Evolutionary conservation across 352 stramenopile species (phyloP), one percentile per base, ranked within the genome.

Genomic region (Plasmopara muralis): DNA sequence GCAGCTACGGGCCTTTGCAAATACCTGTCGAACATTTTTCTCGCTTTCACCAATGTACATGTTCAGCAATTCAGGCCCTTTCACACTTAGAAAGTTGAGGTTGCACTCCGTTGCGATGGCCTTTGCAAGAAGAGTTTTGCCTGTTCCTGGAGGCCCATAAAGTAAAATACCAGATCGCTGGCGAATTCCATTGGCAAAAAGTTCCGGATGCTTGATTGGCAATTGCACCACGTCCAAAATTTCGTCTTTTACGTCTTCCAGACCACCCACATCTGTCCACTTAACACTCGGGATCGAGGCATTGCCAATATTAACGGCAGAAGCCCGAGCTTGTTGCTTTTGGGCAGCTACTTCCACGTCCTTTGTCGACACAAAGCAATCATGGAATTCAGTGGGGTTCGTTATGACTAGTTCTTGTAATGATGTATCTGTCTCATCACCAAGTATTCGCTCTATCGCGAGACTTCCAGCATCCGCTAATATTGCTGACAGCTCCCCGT

Each of bases 11-110:
- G 84, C 83, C 59, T 70, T 95, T 14, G 77, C 77, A 73, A 99
- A 99, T 2, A 98, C 80, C 47, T 93, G 82, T 8, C 95, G 83
- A 20, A 99, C 85, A 57, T 98, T 98, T 34, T 94, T 94, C 70
- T 98, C 96, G 40, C 85, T 97, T 72, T 98, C 96, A 30, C 96
- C 96, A 43, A 99, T 97, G 69, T 98, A 99, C 68, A 96, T 97
- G 68, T 98, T 97, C 35, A 99, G 80, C 38, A 99, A 66, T 65
- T 98, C 94, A 0, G 92, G 93, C 0, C 84, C 95, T 59, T 98
- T 98, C 40, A 99, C 90, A 47, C 88, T 97, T 35, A 98, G 60
- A 53, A 98, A 98, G 43, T 97, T 96, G 42, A 98, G 74, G 15
- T 94, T 89, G 66, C 90, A 98, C 61, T 98, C 93, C 4, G 89